These are phyloP conservation scores for Russula ochroleuca DNA, from an alignment of 768 basidiomycete genomes.

Conservation along the genomic window DNA sequence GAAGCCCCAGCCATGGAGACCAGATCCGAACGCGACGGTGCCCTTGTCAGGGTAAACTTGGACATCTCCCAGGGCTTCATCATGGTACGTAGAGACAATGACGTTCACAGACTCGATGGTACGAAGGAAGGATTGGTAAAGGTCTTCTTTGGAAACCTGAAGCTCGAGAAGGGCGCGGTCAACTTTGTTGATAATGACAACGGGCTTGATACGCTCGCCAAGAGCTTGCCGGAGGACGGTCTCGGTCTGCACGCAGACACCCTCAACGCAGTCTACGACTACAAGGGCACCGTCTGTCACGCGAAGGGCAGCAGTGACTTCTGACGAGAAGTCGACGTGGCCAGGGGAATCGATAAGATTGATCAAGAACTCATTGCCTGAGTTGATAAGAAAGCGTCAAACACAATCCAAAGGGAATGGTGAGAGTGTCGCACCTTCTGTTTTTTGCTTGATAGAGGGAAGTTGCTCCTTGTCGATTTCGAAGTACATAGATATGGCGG, in stretches of 20 bases:
- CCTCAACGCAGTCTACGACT: slow-evolving; percentile 99
- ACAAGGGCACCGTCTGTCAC: slow-evolving; percentile 99
- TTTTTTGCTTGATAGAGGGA: slow-evolving; percentile 86
- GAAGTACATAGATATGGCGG: slow-evolving; percentile 99
- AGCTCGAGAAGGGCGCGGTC: slow-evolving; percentile 99
- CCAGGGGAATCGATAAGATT: slow-evolving; percentile 99
- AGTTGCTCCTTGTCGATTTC: slow-evolving; percentile 90
- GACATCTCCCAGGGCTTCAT: slow-evolving; percentile 90
- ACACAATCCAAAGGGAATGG: slow-evolving; percentile 15
- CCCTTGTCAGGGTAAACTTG: slow-evolving; percentile 99
- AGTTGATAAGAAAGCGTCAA: slow-evolving; percentile 17
- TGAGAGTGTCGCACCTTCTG: slow-evolving; percentile 55
- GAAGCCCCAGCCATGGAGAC: slow-evolving; percentile 99
- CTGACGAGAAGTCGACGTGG: slow-evolving; percentile 99
- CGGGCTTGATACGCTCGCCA: slow-evolving; percentile 98
- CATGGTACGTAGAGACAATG: slow-evolving; percentile 96
- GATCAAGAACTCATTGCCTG: slow-evolving; percentile 96
- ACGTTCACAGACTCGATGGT: slow-evolving; percentile 98
- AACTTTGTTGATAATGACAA: slow-evolving; percentile 99
- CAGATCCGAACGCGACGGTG: slow-evolving; percentile 97
- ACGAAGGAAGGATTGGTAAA: slow-evolving; percentile 96
- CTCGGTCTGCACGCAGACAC: slow-evolving; percentile 99
- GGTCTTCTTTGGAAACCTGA: slow-evolving; percentile 93
- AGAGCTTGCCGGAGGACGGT: slow-evolving; percentile 97
- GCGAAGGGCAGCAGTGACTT: slow-evolving; percentile 99